phyloP scores from a whole-genome alignment of 352 stramenopile species.

The Globisporangium barbulae region DNA sequence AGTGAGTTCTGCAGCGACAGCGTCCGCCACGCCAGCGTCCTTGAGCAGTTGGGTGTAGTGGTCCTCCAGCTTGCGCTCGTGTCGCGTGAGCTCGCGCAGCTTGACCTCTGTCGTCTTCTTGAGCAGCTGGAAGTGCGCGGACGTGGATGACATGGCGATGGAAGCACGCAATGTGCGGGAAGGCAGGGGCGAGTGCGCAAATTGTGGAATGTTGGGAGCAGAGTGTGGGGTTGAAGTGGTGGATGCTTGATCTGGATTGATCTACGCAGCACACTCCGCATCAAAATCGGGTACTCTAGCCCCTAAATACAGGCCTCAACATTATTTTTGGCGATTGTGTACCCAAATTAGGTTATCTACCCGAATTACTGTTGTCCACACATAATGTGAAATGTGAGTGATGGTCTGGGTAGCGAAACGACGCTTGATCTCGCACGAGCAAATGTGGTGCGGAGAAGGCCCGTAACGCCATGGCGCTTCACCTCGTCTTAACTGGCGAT shows the following conservation, averaged over 20 bases:
- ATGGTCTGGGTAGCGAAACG: no score
- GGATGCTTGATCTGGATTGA: neutral
- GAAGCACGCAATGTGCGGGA: neutral
- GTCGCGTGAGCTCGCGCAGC: conserved; percentile 39
- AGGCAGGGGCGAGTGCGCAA: neutral
- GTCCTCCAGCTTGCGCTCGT: conserved; percentile 36
- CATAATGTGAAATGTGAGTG: no score
- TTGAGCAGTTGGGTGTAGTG: conserved; percentile 33
- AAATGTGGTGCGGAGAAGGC: no score
- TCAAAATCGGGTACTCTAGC: neutral
- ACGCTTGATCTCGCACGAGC: no score
- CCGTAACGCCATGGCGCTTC: no score
- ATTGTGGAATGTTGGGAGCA: neutral
- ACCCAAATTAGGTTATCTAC: neutral
- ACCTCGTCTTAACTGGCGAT: no score
- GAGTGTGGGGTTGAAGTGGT: neutral
- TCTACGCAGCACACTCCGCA: neutral
- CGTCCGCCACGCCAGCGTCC: conserved; percentile 7
- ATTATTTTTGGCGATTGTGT: neutral
- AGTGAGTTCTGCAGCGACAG: neutral
- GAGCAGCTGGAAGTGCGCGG: conserved; percentile 39
- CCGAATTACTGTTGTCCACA: neutral
- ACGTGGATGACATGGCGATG: conserved; percentile 1
- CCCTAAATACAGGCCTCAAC: neutral
- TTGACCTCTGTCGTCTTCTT: conserved; percentile 49